These are phyloP conservation scores for Dacryopinax spathularia DNA, from an alignment of 768 basidiomycete species.

Conservation along the genomic window DNA sequence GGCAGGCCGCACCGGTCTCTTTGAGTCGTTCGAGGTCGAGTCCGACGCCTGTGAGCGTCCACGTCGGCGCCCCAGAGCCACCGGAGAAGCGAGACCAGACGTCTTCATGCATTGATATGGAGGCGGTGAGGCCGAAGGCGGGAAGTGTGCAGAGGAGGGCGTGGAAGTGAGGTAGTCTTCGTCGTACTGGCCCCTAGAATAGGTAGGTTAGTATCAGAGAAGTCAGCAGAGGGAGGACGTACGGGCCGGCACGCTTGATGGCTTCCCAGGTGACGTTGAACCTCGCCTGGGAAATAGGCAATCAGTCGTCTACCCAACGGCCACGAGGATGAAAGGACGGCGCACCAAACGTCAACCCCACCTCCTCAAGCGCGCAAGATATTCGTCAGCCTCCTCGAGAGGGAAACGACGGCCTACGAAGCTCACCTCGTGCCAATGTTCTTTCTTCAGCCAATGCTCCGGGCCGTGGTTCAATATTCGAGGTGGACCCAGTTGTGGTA, in stretches of 20 bases:
- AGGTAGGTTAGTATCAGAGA: no score
- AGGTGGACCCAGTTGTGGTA: no score
- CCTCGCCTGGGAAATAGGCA: no score
- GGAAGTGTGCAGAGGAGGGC: constrained; percentile 53
- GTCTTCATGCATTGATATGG: constrained; percentile 79
- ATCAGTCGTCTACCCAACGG: no score
- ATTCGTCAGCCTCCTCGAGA: constrained; percentile 71
- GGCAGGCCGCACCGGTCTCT: constrained; percentile 73
- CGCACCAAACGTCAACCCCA: constrained; percentile 84
- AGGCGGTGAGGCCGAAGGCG: constrained; percentile 55
- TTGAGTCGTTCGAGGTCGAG: constrained; percentile 72
- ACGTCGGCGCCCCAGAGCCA: constrained; percentile 91
- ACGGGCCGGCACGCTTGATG: constrained; percentile 86
- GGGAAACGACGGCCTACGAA: constrained; percentile 90
- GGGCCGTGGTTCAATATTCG: no score
- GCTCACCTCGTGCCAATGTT: constrained; percentile 51
- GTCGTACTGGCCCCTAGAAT: constrained; percentile 71
- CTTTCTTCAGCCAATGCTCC: no score
- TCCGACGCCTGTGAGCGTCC: constrained; percentile 78
- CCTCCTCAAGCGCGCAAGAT: constrained; percentile 60
- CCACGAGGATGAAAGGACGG: no score
- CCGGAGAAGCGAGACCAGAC: constrained; percentile 92
- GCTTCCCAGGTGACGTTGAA: constrained; percentile 97
- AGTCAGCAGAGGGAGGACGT: constrained; percentile 26
- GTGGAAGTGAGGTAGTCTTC: constrained; percentile 66